phyloP scores from a whole-genome alignment of 1,284 basidiomycete genomes.

The Cryptococcus sp. region DNA sequence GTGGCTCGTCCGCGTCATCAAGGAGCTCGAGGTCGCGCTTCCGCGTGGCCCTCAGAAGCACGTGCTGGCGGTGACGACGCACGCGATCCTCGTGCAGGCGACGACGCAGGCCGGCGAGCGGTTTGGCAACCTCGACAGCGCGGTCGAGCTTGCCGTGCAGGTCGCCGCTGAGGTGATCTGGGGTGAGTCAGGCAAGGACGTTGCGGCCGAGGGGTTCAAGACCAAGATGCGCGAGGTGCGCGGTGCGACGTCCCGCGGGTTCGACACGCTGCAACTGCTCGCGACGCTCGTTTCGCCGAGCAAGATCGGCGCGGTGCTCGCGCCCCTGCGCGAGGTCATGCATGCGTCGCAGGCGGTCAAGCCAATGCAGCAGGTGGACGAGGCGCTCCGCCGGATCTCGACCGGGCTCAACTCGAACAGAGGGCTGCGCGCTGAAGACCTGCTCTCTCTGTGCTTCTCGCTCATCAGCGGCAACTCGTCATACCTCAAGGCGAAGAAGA shows the following conservation, averaged over 20 bases:
- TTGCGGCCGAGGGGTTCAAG: constrained; percentile 84
- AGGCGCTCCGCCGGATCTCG: constrained; percentile 77
- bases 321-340: constrained; percentile 80
- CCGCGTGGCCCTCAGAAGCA: constrained; percentile 91
- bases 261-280: constrained; percentile 80
- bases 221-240: constrained; percentile 91
- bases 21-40: constrained; percentile 78
- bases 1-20: constrained; percentile 70
- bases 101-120: constrained; percentile 57
- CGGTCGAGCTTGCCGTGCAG: constrained; percentile 72
- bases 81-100: constrained; percentile 76
- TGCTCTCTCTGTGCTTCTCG: constrained; percentile 82
- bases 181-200: constrained; percentile 88
- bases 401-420: constrained; percentile 80
- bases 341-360: constrained; percentile 78
- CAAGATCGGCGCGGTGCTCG: constrained; percentile 71
- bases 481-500: constrained; percentile 56
- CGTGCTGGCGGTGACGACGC: constrained; percentile 79
- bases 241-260: constrained; percentile 69
- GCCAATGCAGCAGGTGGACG: constrained; percentile 82
- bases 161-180: constrained; percentile 91
- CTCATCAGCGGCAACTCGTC: constrained; percentile 86
- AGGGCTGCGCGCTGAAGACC: constrained; percentile 65
- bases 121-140: constrained; percentile 69
- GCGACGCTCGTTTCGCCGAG: constrained; percentile 70